phyloP scores from a whole-genome alignment of 306 rosid species.

The Prunus davidiana region DNA sequence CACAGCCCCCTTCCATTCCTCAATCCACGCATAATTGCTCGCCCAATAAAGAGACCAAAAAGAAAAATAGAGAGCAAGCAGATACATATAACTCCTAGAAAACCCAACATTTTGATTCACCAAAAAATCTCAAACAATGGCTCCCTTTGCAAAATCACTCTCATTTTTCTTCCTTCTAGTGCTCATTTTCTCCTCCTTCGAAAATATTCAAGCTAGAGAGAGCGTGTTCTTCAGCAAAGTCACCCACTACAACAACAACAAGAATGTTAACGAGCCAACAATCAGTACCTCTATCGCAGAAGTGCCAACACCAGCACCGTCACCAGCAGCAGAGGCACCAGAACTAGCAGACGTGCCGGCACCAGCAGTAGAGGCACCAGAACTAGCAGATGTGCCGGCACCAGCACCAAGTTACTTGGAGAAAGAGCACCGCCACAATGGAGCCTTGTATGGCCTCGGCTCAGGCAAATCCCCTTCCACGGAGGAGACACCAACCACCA shows the following conservation, averaged over 20 bases:
- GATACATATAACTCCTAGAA: constrained; percentile 28
- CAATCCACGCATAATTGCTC: constrained; percentile 60
- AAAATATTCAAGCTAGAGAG: constrained; percentile 55
- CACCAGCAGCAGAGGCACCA: constrained; percentile 14
- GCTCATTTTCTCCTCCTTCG: constrained; percentile 29
- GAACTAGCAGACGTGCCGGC: background rate
- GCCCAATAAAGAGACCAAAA: constrained; percentile 4
- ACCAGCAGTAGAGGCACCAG: background rate
- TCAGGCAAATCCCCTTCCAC: background rate
- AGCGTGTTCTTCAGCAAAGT: constrained; percentile 44
- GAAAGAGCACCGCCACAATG: constrained; percentile 30
- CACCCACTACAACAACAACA: constrained; percentile 7
- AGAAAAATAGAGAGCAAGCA: background rate
- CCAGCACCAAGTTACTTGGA: constrained; percentile 36
- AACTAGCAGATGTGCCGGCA: background rate
- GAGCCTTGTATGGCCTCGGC: constrained; percentile 52
- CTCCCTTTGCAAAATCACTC: constrained; percentile 35
- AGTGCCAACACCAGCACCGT: constrained; percentile 22
- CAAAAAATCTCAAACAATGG: constrained; percentile 30
- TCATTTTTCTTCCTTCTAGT: constrained; percentile 36
- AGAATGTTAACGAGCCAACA: constrained; percentile 23
- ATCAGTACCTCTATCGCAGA: background rate
- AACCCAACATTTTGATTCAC: background rate
- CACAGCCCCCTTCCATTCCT: constrained; percentile 41
- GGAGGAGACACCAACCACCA: constrained; percentile 32